These are phyloP conservation scores for Leptosphaerulina australis DNA, from an alignment of 2,329 filamentous ascomycete species.

Conservation along the genomic window DNA sequence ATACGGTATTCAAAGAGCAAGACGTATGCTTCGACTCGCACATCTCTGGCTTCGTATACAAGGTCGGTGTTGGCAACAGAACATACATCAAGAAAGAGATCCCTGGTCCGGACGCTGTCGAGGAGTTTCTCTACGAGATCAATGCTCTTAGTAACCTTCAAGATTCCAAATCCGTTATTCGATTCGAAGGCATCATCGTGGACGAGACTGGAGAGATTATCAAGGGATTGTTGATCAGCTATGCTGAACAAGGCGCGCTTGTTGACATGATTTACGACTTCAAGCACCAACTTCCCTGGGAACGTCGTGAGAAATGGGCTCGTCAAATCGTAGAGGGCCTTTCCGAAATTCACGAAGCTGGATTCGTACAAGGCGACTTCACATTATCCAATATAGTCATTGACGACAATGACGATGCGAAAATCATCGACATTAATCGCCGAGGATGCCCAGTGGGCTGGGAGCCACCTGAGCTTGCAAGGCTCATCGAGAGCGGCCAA, in stretches of 20 bases:
- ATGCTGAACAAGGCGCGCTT: slow-evolving; percentile 82
- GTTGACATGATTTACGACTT: slow-evolving; percentile 90
- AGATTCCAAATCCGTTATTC: slow-evolving; percentile 77
- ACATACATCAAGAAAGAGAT: slow-evolving; percentile 97
- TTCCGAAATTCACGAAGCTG: slow-evolving; percentile 90
- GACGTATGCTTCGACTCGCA: slow-evolving; percentile 87
- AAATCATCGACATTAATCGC: slow-evolving; percentile 98
- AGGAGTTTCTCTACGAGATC: slow-evolving; percentile 97
- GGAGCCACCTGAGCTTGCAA: slow-evolving; percentile 91
- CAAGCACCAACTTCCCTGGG: slow-evolving; percentile 68
- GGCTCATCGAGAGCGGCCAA: slow-evolving; percentile 84
- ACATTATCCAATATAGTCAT: slow-evolving; percentile 97
- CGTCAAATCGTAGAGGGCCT: slow-evolving; percentile 88
- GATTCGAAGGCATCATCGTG: slow-evolving; percentile 85
- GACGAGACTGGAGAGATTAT: slow-evolving; percentile 75
- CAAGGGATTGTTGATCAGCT: slow-evolving; percentile 88
- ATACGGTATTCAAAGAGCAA: slow-evolving; percentile 68
- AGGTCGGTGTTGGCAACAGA: slow-evolving; percentile 72
- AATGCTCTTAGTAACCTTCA: slow-evolving; percentile 85
- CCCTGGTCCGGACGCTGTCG: slow-evolving; percentile 89
- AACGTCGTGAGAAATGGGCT: slow-evolving; percentile 82
- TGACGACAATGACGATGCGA: slow-evolving; percentile 80
- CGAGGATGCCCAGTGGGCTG: slow-evolving; percentile 96
- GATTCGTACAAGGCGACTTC: slow-evolving; percentile 97
- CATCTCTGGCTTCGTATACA: slow-evolving; percentile 97